Evolutionary conservation across 441 rosid species (phyloP).

Genomic region (Pelargonium australe): DNA sequence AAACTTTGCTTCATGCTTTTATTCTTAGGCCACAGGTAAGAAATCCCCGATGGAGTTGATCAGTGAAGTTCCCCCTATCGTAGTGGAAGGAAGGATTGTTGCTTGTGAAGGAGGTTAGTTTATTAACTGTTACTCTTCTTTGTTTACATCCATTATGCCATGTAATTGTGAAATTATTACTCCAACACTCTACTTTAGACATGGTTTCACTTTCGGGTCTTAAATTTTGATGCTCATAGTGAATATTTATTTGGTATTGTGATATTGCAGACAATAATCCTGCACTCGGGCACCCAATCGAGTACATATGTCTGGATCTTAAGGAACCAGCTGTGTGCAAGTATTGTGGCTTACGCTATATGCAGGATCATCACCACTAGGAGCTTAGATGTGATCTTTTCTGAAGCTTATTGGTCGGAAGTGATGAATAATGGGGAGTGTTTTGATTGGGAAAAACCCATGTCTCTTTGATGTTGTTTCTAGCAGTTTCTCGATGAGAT

Average conservation of each 20-base stretch:
- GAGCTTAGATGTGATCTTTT: not conserved
- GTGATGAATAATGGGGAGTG: not conserved
- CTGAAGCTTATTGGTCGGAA: not conserved
- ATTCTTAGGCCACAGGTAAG: constrained; percentile 64
- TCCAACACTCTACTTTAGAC: not conserved
- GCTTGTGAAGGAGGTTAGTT: constrained; percentile 96
- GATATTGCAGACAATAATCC: constrained; percentile 53
- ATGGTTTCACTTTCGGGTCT: not conserved
- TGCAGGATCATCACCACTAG: constrained; percentile 92
- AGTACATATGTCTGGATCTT: constrained; percentile 88
- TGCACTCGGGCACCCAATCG: constrained; percentile 96
- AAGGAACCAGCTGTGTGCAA: constrained; percentile 86
- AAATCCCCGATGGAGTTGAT: constrained; percentile 98
- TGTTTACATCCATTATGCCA: not conserved
- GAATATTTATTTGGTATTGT: not conserved
- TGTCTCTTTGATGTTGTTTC: not conserved
- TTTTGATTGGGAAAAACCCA: not conserved
- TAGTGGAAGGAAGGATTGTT: constrained; percentile 86
- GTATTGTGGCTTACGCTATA: constrained; percentile 86
- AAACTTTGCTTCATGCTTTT: not conserved
- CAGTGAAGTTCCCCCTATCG: constrained; percentile 92
- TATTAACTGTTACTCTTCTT: constrained; percentile 1
- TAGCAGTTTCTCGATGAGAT: constrained; percentile 3
- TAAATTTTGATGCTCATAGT: no score
- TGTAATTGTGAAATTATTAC: not conserved